These are phyloP conservation scores for Lentinula sp. DNA, from an alignment of 768 basidiomycete genomes.

Conservation along the genomic window DNA sequence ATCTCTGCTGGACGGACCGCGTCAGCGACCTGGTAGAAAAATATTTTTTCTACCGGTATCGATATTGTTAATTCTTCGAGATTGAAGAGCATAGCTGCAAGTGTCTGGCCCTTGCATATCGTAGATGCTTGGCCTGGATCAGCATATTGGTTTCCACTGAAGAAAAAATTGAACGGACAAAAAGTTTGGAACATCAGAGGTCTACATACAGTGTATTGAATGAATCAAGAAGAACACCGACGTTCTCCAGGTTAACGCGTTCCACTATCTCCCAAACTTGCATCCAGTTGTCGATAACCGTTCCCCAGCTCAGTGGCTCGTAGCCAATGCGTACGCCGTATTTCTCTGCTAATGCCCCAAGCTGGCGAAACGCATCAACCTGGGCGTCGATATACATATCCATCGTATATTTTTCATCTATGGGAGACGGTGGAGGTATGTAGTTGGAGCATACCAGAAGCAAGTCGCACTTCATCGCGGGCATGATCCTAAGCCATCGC, in stretches of 20 bases:
- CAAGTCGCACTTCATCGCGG: conserved; percentile 22
- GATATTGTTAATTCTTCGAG: conserved; percentile 19
- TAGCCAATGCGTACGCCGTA: conserved; percentile 24
- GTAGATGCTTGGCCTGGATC: conserved; percentile 23
- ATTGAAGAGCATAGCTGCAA: conserved; percentile 16
- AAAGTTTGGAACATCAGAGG: background rate
- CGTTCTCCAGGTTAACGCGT: conserved; percentile 24
- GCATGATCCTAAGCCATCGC: conserved; percentile 24
- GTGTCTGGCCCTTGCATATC: conserved; percentile 12
- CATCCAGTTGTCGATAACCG: conserved; percentile 26
- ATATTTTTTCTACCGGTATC: conserved; percentile 30
- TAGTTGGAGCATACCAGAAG: conserved; percentile 30
- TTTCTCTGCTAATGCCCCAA: conserved; percentile 24
- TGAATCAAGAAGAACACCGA: conserved; percentile 30
- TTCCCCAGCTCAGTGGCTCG: conserved; percentile 29
- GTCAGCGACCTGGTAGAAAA: conserved; percentile 34
- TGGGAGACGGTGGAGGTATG: conserved; percentile 15
- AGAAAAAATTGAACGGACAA: background rate
- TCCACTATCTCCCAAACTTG: conserved; percentile 30
- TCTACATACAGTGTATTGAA: conserved; percentile 26
- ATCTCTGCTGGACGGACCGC: conserved; percentile 18
- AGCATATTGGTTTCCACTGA: conserved; percentile 30
- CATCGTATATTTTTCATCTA: conserved; percentile 11
- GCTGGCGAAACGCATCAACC: conserved; percentile 18
- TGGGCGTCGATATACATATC: conserved; percentile 22